Evolutionary conservation across 2,329 filamentous ascomycete genomes (phyloP).

Genomic region (Leptodontidium sp.): DNA sequence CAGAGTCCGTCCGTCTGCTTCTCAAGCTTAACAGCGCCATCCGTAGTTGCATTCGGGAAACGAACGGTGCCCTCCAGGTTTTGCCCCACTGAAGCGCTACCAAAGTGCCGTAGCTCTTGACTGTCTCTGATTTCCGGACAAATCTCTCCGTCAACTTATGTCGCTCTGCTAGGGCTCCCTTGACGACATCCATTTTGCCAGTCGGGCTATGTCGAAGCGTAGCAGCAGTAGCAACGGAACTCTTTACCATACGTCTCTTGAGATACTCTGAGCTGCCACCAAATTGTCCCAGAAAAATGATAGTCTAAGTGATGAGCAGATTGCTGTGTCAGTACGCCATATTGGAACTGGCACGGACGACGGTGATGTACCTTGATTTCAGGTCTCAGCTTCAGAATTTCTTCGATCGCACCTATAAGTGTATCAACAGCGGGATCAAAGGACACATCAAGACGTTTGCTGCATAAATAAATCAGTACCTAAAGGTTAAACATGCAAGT

Average conservation of each 20-base stretch:
- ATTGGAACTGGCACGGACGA: no score
- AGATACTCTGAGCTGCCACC: conserved; percentile 30
- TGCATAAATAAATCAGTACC: background rate
- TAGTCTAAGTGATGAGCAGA: background rate
- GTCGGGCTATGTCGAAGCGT: conserved; percentile 27
- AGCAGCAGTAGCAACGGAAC: background rate
- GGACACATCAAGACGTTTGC: conserved; percentile 19
- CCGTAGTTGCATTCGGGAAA: conserved; percentile 15
- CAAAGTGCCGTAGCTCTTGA: conserved; percentile 28
- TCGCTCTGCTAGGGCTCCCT: conserved; percentile 22
- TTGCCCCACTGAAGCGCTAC: conserved; percentile 10
- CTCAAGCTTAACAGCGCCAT: conserved; percentile 24
- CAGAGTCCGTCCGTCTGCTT: background rate
- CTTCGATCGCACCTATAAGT: conserved; percentile 5
- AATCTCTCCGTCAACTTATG: conserved; percentile 21
- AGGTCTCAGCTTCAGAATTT: background rate
- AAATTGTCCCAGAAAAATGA: conserved; percentile 33
- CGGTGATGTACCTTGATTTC: background rate
- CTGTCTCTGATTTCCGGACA: conserved; percentile 20
- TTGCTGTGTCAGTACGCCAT: background rate
- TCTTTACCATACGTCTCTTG: conserved; percentile 27
- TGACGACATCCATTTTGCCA: conserved; percentile 29
- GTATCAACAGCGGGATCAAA: conserved; percentile 26
- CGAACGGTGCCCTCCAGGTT: background rate
- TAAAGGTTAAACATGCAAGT: no score